A percentile compares a stretch with the other conserved stretches of the same genome.
These are phyloP conservation scores for Antrodiella citrinella DNA, from an alignment of 768 basidiomycete species.

Conservation along the genomic window DNA sequence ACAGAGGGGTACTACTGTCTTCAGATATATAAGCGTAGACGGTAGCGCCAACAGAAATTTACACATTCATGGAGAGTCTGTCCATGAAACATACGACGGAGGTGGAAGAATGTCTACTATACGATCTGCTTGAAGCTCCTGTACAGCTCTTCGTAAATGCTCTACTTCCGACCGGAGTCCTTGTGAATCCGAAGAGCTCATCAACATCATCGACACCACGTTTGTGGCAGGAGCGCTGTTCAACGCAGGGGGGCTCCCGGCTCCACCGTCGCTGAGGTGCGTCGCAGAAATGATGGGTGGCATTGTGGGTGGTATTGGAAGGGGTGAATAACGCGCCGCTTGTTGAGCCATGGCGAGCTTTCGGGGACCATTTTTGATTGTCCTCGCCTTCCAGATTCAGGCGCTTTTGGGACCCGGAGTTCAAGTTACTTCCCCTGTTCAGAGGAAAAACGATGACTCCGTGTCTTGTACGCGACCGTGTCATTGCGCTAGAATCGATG, in stretches of 20 bases:
- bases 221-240: conserved; percentile 5
- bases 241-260: background rate
- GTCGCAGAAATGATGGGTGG: background rate
- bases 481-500: too few species aligned
- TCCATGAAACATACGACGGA: too few species aligned
- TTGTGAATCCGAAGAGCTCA: conserved; percentile 7
- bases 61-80: too few species aligned
- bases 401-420: too few species aligned
- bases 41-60: too few species aligned
- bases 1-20: too few species aligned
- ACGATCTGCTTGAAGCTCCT: conserved; percentile 11
- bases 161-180: conserved; percentile 24
- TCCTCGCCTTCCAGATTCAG: too few species aligned
- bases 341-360: background rate
- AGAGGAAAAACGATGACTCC: background rate
- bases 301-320: background rate
- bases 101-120: conserved; percentile 17
- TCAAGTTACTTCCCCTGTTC: background rate
- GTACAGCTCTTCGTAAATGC: conserved; percentile 19
- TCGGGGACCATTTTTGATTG: background rate
- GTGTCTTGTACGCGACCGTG: too few species aligned
- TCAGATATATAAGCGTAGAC: too few species aligned
- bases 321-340: background rate
- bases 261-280: background rate
- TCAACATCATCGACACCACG: background rate